Percentiles rank a stretch among this genome's conserved stretches.
These are phyloP conservation scores for Colletotrichum sojae DNA, from an alignment of 2,329 filamentous ascomycete species.

Conservation along the genomic window DNA sequence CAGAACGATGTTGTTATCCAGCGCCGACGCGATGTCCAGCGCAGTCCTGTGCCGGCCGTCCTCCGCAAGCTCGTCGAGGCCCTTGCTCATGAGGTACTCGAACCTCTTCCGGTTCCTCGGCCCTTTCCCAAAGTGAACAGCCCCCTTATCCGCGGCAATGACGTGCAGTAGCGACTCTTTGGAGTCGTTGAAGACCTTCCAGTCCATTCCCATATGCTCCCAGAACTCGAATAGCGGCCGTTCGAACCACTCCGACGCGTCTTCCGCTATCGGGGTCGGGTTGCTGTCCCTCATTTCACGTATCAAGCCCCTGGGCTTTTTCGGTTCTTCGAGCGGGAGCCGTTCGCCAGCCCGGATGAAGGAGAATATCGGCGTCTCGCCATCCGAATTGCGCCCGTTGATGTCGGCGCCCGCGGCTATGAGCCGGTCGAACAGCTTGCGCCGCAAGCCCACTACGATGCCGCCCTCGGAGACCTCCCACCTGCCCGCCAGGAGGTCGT, in stretches of 20 bases:
- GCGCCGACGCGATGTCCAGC: slow-evolving; percentile 14
- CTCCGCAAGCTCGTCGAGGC: neutral
- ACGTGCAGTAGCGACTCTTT: slow-evolving; percentile 18
- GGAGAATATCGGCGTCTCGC: slow-evolving; percentile 5
- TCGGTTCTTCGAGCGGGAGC: too few species aligned
- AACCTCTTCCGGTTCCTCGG: neutral
- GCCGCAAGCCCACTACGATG: neutral
- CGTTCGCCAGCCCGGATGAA: neutral
- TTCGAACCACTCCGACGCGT: neutral
- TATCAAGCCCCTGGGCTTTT: too few species aligned
- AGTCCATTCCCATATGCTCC: neutral
- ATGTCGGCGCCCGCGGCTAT: slow-evolving; percentile 12
- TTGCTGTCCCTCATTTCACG: too few species aligned
- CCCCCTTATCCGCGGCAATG: neutral
- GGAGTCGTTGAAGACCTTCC: neutral
- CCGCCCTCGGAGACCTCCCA: slow-evolving; percentile 5
- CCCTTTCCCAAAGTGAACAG: neutral
- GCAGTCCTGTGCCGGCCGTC: slow-evolving; percentile 15
- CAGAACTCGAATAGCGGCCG: neutral
- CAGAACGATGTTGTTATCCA: neutral
- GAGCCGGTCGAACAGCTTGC: slow-evolving; percentile 10
- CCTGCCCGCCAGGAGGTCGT: neutral
- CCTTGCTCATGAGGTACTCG: slow-evolving; percentile 5
- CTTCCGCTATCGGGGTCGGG: too few species aligned
- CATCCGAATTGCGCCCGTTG: neutral